Conservation (phyloP, 768 basidiomycete species). For the Suillus discolor region DNA sequence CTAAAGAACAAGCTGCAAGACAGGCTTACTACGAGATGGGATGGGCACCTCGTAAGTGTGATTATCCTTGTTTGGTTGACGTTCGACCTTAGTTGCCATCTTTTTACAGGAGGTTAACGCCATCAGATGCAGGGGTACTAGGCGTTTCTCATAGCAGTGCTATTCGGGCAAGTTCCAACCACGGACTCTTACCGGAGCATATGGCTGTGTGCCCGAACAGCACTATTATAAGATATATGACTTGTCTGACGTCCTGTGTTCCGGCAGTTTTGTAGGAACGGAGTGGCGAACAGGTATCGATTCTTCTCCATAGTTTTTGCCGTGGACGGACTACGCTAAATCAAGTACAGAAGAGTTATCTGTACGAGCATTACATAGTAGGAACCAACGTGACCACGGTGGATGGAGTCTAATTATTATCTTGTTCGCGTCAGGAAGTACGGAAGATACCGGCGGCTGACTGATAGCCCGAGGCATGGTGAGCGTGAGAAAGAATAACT, state of each 20-base stretch:
- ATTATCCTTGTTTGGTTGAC: not conserved
- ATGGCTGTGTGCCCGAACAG: constrained; percentile 15
- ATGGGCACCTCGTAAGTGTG: constrained; percentile 54
- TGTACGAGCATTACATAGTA: constrained; percentile 1
- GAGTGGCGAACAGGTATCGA: not conserved
- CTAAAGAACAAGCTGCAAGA: constrained; percentile 77
- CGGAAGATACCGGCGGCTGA: not conserved
- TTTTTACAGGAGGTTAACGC: constrained; percentile 5
- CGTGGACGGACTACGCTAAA: not conserved
- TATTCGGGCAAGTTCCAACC: constrained; percentile 13
- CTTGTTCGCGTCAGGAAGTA: not conserved
- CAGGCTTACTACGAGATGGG: constrained; percentile 76
- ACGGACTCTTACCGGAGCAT: constrained; percentile 13
- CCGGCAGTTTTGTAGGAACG: not conserved
- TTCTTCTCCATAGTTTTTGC: not conserved
- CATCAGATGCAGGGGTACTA: not conserved
- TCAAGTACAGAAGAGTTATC: not conserved
- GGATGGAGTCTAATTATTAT: not conserved
- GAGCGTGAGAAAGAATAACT: constrained; percentile 8
- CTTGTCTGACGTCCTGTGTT: not conserved
- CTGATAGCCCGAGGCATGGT: not conserved
- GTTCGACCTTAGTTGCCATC: not conserved
- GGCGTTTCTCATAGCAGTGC: constrained; percentile 12
- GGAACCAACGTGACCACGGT: not conserved
- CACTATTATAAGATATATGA: constrained; percentile 13